Conservation (phyloP, 305 asterid genomes). For the Ilex paraguariensis region DNA sequence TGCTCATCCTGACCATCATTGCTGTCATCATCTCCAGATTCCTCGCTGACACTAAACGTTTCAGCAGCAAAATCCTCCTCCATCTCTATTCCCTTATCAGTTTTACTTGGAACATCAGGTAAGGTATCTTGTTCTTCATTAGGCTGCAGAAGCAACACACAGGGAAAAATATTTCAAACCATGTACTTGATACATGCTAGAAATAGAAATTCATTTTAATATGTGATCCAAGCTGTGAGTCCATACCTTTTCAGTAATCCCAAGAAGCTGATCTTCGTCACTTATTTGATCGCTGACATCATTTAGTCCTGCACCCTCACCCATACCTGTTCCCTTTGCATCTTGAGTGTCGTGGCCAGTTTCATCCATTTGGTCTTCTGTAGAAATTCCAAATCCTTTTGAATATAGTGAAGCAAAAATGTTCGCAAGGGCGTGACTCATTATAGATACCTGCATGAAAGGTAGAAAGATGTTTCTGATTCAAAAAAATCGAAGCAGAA, state of each 20-base stretch:
- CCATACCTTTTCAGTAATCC: constrained; percentile 59
- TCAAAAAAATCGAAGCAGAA: background rate
- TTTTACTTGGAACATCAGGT: constrained; percentile 54
- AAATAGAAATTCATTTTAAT: constrained; percentile 4
- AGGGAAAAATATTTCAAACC: constrained; percentile 6
- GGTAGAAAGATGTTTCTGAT: constrained; percentile 8
- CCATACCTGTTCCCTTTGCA: constrained; percentile 92
- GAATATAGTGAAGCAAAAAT: constrained; percentile 60
- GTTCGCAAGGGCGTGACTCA: constrained; percentile 71
- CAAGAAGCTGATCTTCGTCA: constrained; percentile 93
- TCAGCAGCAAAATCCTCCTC: constrained; percentile 79
- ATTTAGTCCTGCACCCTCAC: constrained; percentile 79
- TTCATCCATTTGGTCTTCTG: constrained; percentile 52
- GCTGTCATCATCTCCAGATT: constrained; percentile 48
- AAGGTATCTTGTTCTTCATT: constrained; percentile 48
- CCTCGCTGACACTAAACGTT: constrained; percentile 75
- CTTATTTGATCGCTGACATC: constrained; percentile 90
- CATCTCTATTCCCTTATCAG: constrained; percentile 93
- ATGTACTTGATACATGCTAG: background rate
- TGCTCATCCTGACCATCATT: constrained; percentile 54
- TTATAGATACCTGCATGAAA: constrained; percentile 52
- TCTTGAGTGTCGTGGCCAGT: constrained; percentile 49
- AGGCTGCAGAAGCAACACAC: constrained; percentile 37
- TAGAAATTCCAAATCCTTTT: constrained; percentile 60
- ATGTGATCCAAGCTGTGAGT: background rate